A percentile compares a stretch with the other conserved stretches of the same genome.
Evolutionary conservation across 2,329 filamentous ascomycete genomes (phyloP).

Genomic region (Ceratocystis lukuohia): DNA sequence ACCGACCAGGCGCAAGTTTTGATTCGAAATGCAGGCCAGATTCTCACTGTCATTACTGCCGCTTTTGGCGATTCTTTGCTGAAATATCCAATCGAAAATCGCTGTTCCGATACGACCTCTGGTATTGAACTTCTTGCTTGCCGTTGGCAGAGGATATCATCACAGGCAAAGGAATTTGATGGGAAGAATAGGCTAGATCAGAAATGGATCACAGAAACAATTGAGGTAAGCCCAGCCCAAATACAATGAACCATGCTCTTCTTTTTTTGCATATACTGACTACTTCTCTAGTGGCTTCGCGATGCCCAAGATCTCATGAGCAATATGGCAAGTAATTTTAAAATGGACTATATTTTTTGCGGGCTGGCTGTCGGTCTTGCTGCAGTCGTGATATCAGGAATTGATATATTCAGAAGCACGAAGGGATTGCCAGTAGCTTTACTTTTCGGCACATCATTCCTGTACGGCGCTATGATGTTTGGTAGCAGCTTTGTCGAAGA

Average conservation of each 20-base stretch:
- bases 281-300: slow-evolving; percentile 42
- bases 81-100: neutral
- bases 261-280: neutral
- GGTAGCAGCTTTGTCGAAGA: slow-evolving; percentile 96
- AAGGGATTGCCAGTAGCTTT: slow-evolving; percentile 24
- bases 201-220: slow-evolving; percentile 2
- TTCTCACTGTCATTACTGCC: slow-evolving; percentile 61
- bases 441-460: slow-evolving; percentile 38
- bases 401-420: slow-evolving; percentile 17
- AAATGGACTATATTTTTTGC: slow-evolving; percentile 36
- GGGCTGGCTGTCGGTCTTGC: slow-evolving; percentile 38
- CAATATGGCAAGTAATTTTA: slow-evolving; percentile 83
- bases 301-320: slow-evolving; percentile 70
- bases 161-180: neutral
- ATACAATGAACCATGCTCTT: neutral
- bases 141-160: slow-evolving; percentile 41
- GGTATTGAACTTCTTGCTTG: slow-evolving; percentile 51
- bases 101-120: slow-evolving; percentile 9
- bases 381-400: slow-evolving; percentile 26
- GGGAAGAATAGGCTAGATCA: neutral
- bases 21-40: slow-evolving; percentile 65
- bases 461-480: slow-evolving; percentile 85
- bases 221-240: slow-evolving; percentile 7
- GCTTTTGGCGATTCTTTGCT: slow-evolving; percentile 44
- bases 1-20: slow-evolving; percentile 54